Conservation (phyloP, 2,329 filamentous ascomycete genomes). For the Bertia moriformis region DNA sequence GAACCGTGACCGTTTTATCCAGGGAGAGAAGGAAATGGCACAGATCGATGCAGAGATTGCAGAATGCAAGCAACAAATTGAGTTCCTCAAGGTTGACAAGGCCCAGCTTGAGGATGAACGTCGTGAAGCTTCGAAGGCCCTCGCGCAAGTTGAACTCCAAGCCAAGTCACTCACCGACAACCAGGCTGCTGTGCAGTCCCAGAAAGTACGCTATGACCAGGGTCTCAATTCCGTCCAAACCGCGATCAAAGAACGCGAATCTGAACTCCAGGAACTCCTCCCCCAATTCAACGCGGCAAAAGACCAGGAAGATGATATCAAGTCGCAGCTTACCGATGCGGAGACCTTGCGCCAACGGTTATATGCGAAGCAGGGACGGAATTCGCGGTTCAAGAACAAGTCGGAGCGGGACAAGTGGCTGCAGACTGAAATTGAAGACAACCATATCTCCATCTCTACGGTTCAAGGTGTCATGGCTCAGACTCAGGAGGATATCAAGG, state of each 20-base stretch:
- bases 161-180: constrained; percentile 72
- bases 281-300: constrained; percentile 65
- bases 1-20: constrained; percentile 60
- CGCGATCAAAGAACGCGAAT: constrained; percentile 64
- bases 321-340: constrained; percentile 59
- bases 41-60: constrained; percentile 67
- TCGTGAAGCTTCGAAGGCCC: constrained; percentile 62
- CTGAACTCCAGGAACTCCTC: constrained; percentile 58
- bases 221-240: constrained; percentile 59
- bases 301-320: constrained; percentile 56
- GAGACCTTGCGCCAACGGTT: constrained; percentile 65
- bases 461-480: constrained; percentile 61
- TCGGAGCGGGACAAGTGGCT: constrained; percentile 76
- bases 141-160: constrained; percentile 76
- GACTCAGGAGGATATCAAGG: constrained; percentile 56
- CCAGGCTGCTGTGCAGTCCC: constrained; percentile 62
- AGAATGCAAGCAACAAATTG: constrained; percentile 66
- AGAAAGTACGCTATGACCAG: constrained; percentile 53
- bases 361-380: constrained; percentile 82
- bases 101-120: constrained; percentile 80
- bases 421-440: constrained; percentile 64
- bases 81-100: constrained; percentile 72
- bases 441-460: constrained; percentile 60
- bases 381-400: constrained; percentile 76
- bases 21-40: constrained; percentile 66